phyloP scores from a whole-genome alignment of 768 basidiomycete genomes.

The Collybiopsis confluens region DNA sequence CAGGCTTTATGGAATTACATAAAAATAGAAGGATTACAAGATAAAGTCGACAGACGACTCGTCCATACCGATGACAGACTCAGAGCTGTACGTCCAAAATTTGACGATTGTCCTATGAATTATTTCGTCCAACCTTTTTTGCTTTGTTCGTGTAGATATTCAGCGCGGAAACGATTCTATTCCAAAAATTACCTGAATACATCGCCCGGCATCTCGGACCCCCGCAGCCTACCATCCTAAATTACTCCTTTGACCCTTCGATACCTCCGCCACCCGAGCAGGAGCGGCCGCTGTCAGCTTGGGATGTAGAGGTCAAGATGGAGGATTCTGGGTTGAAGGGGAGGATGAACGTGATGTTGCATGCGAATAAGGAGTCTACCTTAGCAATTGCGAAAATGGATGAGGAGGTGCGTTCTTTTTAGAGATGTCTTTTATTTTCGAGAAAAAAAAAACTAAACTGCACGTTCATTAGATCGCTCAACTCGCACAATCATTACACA shows the following conservation, averaged over 20 bases:
- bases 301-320: slow-evolving; percentile 85
- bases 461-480: slow-evolving; percentile 84
- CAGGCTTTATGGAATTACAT: slow-evolving; percentile 91
- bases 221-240: slow-evolving; percentile 76
- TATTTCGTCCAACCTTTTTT: not conserved
- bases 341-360: slow-evolving; percentile 69
- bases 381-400: slow-evolving; percentile 71
- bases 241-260: slow-evolving; percentile 68
- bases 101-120: not conserved
- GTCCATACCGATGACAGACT: slow-evolving; percentile 69
- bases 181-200: slow-evolving; percentile 80
- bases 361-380: slow-evolving; percentile 65
- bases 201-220: slow-evolving; percentile 76
- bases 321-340: slow-evolving; percentile 75
- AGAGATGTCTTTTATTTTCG: no score
- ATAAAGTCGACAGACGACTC: slow-evolving; percentile 71
- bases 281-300: slow-evolving; percentile 71
- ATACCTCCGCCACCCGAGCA: slow-evolving; percentile 65
- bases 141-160: slow-evolving; percentile 49
- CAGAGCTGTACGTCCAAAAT: slow-evolving; percentile 43
- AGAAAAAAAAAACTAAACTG: no score
- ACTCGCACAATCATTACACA: slow-evolving; percentile 79
- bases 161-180: slow-evolving; percentile 61
- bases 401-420: slow-evolving; percentile 82
- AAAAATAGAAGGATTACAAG: slow-evolving; percentile 77